phyloP scores from a whole-genome alignment of 2,329 filamentous ascomycete genomes.

The Ceratocystis alfenasii region DNA sequence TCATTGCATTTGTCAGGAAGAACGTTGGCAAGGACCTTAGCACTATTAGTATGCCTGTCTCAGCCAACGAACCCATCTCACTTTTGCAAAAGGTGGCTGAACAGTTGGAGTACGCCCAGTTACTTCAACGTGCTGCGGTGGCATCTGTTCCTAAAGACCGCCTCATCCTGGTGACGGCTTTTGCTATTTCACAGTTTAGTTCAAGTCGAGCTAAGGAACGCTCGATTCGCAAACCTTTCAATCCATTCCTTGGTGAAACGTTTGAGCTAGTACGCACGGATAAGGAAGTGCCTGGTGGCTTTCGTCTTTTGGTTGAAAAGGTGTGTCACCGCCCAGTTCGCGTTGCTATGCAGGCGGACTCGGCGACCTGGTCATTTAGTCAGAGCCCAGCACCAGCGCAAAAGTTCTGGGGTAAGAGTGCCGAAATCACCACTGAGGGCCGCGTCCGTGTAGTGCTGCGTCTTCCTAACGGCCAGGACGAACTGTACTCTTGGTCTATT shows the following conservation, averaged over 20 bases:
- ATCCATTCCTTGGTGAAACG: conserved; percentile 90
- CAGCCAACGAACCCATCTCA: conserved; percentile 84
- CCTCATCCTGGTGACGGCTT: conserved; percentile 74
- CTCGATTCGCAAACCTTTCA: conserved; percentile 90
- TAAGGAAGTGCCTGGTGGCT: conserved; percentile 56
- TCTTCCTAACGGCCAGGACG: conserved; percentile 53
- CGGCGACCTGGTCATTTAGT: conserved; percentile 69
- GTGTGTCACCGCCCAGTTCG: conserved; percentile 85
- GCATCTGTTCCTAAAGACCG: conserved; percentile 53
- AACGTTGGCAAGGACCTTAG: conserved; percentile 97
- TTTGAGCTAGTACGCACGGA: conserved; percentile 85
- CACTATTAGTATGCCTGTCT: conserved; percentile 94
- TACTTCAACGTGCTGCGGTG: conserved; percentile 64
- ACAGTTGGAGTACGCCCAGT: conserved; percentile 76
- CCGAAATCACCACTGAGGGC: conserved; percentile 86
- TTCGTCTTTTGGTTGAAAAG: conserved; percentile 89
- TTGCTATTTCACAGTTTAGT: conserved; percentile 80
- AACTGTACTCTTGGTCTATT: conserved; percentile 77
- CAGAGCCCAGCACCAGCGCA: conserved; percentile 83
- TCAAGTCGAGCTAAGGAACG: conserved; percentile 75
- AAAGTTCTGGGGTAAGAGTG: conserved; percentile 98
- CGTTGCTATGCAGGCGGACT: conserved; percentile 86
- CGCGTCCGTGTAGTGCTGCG: conserved; percentile 65
- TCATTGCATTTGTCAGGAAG: conserved; percentile 89
- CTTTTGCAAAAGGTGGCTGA: conserved; percentile 81